Evolutionary conservation across 2,329 filamentous ascomycete species (phyloP), one percentile per base, ranked within the genome.

Genomic region (Ilyonectria robusta): DNA sequence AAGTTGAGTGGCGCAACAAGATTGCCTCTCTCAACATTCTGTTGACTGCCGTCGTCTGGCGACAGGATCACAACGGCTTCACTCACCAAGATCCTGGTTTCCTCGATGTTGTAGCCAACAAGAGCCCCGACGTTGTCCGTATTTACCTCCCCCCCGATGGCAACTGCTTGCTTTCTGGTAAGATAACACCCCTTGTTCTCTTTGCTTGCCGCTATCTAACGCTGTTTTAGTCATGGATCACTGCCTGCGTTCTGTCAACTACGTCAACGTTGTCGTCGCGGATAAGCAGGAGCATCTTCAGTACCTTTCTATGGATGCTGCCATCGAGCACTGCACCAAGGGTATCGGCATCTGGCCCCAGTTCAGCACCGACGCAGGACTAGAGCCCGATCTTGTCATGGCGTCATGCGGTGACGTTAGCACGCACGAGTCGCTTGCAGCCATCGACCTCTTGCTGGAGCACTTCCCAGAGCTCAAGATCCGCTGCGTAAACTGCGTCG

Each of bases 51-150:
- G 93, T 93, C 8, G 92, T 94, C 65, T 94, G 92, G 93, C 85
- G 93, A 74, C 93, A 94, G 82, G 93, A 94, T 71, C 93, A 94
- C 84, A 95, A 94, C 75, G 93, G 93, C 40, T 95, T 95, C 82
- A 94, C 92, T 0, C 92, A 94, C 77, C 92, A 94, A 78, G 92
- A 94, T 70, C 93, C 92, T 0, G 92, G 92, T 44, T 95, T 95
- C 86, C 86, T 95, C 13, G 92, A 94, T 70, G 91, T 94, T 0
- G 88, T 95, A 2, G 90, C 89, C 72, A 94, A 95, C 84, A 94
- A 94, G 83, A 92, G 88, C 70, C 92, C 93, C 8, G 91, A 94
- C 72, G 91, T 94, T 5, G 92, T 94, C 17, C 91, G 93, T 61
- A 94, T 95, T 76, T 95, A 95, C 78, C 87, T 95, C 4, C 93